These are phyloP conservation scores for Lodderomyces theae DNA, from an alignment of 1,139 yeast genomes.

Conservation along the genomic window DNA sequence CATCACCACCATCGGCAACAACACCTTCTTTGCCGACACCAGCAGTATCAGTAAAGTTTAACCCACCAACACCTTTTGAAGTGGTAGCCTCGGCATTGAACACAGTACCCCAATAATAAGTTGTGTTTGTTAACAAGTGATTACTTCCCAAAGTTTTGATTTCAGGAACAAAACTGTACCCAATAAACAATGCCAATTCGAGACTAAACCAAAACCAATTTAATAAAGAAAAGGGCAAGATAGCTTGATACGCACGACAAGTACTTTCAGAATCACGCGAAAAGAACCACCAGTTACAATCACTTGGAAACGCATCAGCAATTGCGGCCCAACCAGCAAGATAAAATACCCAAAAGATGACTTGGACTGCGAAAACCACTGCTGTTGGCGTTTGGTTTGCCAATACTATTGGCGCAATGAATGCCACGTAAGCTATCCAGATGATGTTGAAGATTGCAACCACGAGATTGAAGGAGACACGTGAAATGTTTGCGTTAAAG, in stretches of 20 bases:
- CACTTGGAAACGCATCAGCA: slow-evolving; percentile 24
- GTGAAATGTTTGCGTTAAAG: slow-evolving; percentile 11
- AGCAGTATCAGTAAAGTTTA: neutral
- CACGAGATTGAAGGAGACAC: slow-evolving; percentile 22
- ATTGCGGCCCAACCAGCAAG: slow-evolving; percentile 25
- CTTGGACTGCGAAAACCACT: slow-evolving; percentile 21
- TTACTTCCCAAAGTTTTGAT: slow-evolving; percentile 10
- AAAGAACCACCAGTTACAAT: slow-evolving; percentile 16
- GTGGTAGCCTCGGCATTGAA: neutral
- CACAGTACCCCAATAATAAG: slow-evolving; percentile 11
- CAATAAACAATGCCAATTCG: slow-evolving; percentile 21
- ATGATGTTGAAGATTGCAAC: slow-evolving; percentile 22
- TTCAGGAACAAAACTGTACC: slow-evolving; percentile 24
- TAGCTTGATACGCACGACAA: slow-evolving; percentile 28
- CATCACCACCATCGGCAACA: neutral
- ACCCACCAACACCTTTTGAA: neutral
- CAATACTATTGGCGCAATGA: slow-evolving; percentile 14
- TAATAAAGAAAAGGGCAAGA: slow-evolving; percentile 29
- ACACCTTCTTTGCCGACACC: neutral
- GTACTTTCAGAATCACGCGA: slow-evolving; percentile 6
- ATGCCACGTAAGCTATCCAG: slow-evolving; percentile 22
- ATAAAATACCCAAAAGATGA: slow-evolving; percentile 23
- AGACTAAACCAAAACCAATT: slow-evolving; percentile 27
- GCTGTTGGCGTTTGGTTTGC: slow-evolving; percentile 16
- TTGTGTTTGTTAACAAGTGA: slow-evolving; percentile 3